Conservation (phyloP, 2,329 filamentous ascomycete species). For the Xylariales sp. region DNA sequence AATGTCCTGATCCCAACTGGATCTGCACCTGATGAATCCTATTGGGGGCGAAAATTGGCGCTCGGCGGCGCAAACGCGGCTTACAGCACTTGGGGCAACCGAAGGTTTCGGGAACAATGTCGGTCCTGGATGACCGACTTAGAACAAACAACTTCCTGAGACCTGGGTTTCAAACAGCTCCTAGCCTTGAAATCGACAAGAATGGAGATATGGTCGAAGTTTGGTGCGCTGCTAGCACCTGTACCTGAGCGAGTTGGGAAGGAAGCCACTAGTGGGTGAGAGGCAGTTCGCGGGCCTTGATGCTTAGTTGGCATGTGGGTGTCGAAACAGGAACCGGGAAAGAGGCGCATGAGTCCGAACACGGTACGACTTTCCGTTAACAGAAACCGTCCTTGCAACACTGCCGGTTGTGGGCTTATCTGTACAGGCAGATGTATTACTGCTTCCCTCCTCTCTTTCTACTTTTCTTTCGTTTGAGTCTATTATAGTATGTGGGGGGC, state of each 20-base stretch:
- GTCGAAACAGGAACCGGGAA: background rate
- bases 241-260: slow-evolving; percentile 2
- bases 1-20: background rate
- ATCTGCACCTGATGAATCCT: background rate
- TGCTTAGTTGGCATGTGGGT: background rate
- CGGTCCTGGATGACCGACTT: background rate
- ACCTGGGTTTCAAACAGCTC: background rate
- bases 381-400: too few relatives aligned
- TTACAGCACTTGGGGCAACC: background rate
- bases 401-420: too few relatives aligned
- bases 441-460: background rate
- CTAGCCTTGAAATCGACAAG: too few relatives aligned
- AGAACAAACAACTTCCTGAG: background rate
- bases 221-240: slow-evolving; percentile 5
- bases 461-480: background rate
- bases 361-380: too few relatives aligned
- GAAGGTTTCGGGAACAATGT: background rate
- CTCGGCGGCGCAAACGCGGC: background rate
- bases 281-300: slow-evolving; percentile 2
- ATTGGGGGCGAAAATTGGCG: background rate
- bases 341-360: too few relatives aligned
- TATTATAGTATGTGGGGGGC: background rate
- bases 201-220: slow-evolving; percentile 3
- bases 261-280: slow-evolving; percentile 7
- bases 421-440: background rate